Evolutionary conservation across 2,329 filamentous ascomycete species (phyloP).

Genomic region (Aspergillus alliaceus): DNA sequence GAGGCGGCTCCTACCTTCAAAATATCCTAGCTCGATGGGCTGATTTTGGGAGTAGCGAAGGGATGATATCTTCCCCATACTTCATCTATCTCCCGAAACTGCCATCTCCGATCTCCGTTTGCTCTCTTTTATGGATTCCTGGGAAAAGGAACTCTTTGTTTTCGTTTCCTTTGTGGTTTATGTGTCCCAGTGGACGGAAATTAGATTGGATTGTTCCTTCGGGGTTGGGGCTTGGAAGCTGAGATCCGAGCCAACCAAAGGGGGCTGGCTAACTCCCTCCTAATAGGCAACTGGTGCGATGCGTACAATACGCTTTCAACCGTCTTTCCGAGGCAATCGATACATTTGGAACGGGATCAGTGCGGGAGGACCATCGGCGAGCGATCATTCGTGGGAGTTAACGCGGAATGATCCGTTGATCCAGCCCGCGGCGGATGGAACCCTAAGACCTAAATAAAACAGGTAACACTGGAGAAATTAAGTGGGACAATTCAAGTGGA

Average conservation of each 20-base stretch:
- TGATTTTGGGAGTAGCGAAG: neutral
- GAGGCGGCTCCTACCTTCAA: neutral
- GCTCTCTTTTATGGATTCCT: too few species aligned
- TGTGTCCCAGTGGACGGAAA: too few species aligned
- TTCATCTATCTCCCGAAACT: too few species aligned
- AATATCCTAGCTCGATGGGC: neutral
- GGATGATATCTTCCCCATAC: neutral
- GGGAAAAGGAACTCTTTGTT: too few species aligned
- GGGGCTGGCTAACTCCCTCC: too few species aligned
- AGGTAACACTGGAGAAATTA: neutral
- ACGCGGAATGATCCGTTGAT: neutral
- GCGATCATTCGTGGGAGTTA: neutral
- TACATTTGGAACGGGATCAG: neutral
- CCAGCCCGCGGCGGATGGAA: neutral
- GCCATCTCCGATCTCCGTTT: too few species aligned
- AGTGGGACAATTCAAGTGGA: neutral
- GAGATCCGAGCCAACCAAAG: neutral
- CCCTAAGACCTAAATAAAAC: neutral
- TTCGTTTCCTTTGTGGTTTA: too few species aligned
- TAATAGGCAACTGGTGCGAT: too few species aligned
- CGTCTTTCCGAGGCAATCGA: neutral
- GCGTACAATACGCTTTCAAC: neutral
- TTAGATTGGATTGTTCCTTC: neutral
- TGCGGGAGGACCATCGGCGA: neutral
- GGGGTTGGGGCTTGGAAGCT: neutral